These are phyloP conservation scores for Calonectria multiphialidica DNA, from an alignment of 2,329 filamentous ascomycete species.

Conservation along the genomic window DNA sequence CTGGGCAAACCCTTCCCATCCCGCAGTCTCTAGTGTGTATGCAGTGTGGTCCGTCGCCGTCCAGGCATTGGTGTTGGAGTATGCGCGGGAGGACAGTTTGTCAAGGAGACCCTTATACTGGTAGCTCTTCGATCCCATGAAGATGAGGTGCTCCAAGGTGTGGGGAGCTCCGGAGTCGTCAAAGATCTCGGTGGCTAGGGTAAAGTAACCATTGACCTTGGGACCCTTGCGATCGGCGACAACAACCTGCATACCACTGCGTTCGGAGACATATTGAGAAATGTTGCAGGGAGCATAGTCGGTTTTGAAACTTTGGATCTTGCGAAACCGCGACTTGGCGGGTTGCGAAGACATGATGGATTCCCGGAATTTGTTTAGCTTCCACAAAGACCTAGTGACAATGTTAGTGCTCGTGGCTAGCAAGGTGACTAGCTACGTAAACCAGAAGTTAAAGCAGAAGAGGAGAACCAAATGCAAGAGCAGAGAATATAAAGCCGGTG, in stretches of 20 bases:
- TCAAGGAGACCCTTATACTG: slow-evolving; percentile 95
- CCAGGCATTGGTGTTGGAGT: slow-evolving; percentile 96
- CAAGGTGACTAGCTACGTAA: too few relatives aligned
- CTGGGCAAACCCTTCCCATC: slow-evolving; percentile 96
- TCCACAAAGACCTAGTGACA: slow-evolving; percentile 33
- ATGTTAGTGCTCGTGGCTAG: neutral
- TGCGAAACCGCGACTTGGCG: slow-evolving; percentile 76
- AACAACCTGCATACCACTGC: slow-evolving; percentile 94
- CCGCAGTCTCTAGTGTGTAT: slow-evolving; percentile 94
- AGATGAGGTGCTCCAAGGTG: slow-evolving; percentile 85
- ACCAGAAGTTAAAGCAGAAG: neutral
- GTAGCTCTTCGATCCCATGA: slow-evolving; percentile 94
- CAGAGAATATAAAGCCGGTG: neutral
- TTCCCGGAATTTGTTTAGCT: slow-evolving; percentile 30
- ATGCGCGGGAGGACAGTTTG: slow-evolving; percentile 92
- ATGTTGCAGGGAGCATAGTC: slow-evolving; percentile 92
- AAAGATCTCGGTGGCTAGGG: slow-evolving; percentile 95
- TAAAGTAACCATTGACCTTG: slow-evolving; percentile 96
- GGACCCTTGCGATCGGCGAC: slow-evolving; percentile 93
- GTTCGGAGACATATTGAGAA: slow-evolving; percentile 94
- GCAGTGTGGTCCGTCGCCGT: slow-evolving; percentile 96
- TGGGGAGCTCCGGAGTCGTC: slow-evolving; percentile 96
- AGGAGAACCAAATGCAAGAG: neutral
- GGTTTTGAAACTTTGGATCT: slow-evolving; percentile 85
- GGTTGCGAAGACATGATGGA: slow-evolving; percentile 65